Evolutionary conservation across 2,329 filamentous ascomycete genomes (phyloP).

Genomic region (Fusarium oligoseptatum): DNA sequence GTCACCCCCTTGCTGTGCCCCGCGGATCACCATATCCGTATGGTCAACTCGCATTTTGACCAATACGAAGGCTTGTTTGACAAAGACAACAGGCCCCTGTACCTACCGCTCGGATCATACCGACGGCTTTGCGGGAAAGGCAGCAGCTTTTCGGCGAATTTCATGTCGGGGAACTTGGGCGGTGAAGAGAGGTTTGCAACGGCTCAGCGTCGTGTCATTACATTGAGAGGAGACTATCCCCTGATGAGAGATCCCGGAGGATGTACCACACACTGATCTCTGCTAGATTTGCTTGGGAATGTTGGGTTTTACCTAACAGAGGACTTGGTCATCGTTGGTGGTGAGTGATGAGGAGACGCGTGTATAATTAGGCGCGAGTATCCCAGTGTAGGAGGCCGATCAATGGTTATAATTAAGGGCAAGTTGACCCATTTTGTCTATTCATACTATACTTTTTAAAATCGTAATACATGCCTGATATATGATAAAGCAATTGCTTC

Average conservation of each 20-base stretch:
- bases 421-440: background rate
- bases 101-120: background rate
- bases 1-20: background rate
- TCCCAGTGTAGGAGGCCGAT: background rate
- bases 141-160: background rate
- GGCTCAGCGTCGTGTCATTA: background rate
- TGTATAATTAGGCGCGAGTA: background rate
- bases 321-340: background rate
- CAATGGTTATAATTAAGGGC: background rate
- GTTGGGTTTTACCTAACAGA: no score
- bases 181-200: background rate
- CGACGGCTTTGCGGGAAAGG: background rate
- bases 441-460: background rate
- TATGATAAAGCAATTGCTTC: background rate
- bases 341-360: background rate
- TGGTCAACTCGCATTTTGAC: slow-evolving; percentile 1
- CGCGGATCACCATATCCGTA: background rate
- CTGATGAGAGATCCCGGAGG: background rate
- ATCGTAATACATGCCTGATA: slow-evolving; percentile 1
- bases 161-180: background rate
- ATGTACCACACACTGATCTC: background rate
- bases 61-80: background rate
- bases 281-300: background rate
- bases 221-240: background rate
- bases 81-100: background rate